Evolutionary conservation across 139 green algal species (phyloP).

Genomic region (Chlorella sp.): DNA sequence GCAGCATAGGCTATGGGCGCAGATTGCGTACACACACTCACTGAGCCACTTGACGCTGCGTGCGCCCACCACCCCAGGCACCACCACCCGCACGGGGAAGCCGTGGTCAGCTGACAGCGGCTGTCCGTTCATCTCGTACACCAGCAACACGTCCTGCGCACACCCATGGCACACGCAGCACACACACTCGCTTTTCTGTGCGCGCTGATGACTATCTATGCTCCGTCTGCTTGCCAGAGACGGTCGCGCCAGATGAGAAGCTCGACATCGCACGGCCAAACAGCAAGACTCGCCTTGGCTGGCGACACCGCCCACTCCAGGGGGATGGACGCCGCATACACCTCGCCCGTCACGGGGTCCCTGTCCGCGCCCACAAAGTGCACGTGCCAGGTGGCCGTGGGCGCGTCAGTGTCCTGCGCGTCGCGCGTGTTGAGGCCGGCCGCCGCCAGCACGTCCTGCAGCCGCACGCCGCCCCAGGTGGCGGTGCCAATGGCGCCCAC

Average conservation of each 20-base stretch:
- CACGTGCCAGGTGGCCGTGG: slow-evolving; percentile 38
- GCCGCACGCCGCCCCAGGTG: slow-evolving; percentile 62
- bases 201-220: too few species aligned
- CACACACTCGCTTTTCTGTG: not conserved
- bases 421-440: slow-evolving; percentile 20
- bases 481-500: slow-evolving; percentile 65
- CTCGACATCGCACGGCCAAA: too few species aligned
- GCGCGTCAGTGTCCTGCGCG: not conserved
- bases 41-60: slow-evolving; percentile 82
- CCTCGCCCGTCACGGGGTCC: slow-evolving; percentile 35
- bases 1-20: too few species aligned
- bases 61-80: slow-evolving; percentile 65
- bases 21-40: too few species aligned
- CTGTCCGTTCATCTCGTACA: slow-evolving; percentile 92
- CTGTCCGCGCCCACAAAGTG: slow-evolving; percentile 72
- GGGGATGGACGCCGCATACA: slow-evolving; percentile 71
- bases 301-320: slow-evolving; percentile 16
- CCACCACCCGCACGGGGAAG: slow-evolving; percentile 66
- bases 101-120: slow-evolving; percentile 71
- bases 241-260: too few species aligned
- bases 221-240: too few species aligned
- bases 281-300: slow-evolving; percentile 5
- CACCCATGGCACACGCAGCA: not conserved
- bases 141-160: slow-evolving; percentile 76
- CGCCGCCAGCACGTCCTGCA: slow-evolving; percentile 72